Base-by-base conservation (phyloP, 2,329 filamentous ascomycete species). In the Fusarium luffae region DNA sequence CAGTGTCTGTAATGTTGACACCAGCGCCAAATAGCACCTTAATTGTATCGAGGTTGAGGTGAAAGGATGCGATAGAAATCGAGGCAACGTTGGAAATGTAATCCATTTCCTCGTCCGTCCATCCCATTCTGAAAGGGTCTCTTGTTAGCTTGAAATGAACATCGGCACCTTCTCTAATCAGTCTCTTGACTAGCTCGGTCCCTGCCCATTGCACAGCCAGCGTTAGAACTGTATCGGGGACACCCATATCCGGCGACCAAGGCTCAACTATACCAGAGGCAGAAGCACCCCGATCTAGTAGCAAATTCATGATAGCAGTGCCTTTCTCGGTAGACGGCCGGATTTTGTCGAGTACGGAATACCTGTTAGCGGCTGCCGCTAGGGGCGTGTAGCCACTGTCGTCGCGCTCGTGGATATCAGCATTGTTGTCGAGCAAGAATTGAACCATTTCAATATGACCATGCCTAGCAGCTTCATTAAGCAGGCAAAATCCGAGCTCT, bases 401-500 rank as follows among this genome's bases (percentile, higher is more conserved):
- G n/a, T 47, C 44, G 11, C 44, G 44, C 25, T 19, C 44, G 12
- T 47, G 18, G 12, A 47, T 28, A 28, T 28, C 25, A 4, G 23
- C 44, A 19, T 14, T 18, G 3, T 47, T 47, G 8, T 47, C 25
- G 12, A 47, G 44, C 4, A 47, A 47, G 18, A 14, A 47, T 28
- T 27, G 44, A 2, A 47, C 44, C 18, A 47, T 28, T 1, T 28
- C 44, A 2, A 47, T 10, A 1, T 47, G 0, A 19, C 23, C 18
- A 7, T 4, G 18, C 1, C 25, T 3, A 2, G 44, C 18, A 7
- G 44, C 44, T 9, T 28, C 44, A 28, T 47, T 3, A 10, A 47
- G 44, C 1, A 47, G 0, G 0, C 9, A 2, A n/a, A 37, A 37
- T 37, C 34, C 34, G 34, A 1, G 34, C 0, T 19, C 7, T 2